Evolutionary conservation across 2,329 filamentous ascomycete genomes (phyloP).

Genomic region (Lecanicillium sp.): DNA sequence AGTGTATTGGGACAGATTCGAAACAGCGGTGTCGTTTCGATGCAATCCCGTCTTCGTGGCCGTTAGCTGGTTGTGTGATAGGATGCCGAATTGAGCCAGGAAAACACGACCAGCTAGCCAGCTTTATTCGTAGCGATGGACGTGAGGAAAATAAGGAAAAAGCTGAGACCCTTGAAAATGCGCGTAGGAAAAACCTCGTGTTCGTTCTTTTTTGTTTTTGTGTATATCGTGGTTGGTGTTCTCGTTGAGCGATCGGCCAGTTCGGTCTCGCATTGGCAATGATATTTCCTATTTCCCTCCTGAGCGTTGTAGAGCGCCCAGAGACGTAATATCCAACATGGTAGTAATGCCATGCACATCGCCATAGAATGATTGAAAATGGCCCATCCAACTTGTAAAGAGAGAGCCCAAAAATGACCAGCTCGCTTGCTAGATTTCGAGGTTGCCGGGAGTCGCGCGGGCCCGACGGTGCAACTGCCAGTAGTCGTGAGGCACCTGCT

Average conservation of each 20-base stretch:
- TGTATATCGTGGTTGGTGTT: neutral
- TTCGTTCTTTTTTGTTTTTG: neutral
- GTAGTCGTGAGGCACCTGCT: neutral
- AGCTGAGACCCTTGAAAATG: neutral
- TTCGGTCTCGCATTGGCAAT: neutral
- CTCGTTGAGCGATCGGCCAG: neutral
- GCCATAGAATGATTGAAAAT: neutral
- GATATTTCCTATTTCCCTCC: neutral
- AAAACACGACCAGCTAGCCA: neutral
- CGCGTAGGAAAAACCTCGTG: neutral
- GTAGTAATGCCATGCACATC: neutral
- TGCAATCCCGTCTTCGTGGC: constrained; percentile 4
- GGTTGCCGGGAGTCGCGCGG: too few species aligned
- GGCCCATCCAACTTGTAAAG: neutral
- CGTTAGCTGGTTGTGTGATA: neutral
- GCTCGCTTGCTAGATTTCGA: constrained; percentile 14
- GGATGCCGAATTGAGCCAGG: neutral
- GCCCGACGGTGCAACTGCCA: too few species aligned
- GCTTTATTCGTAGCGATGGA: constrained; percentile 7
- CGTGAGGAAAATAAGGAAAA: neutral
- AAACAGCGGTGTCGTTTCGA: neutral
- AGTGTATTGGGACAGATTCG: neutral
- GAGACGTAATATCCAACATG: constrained; percentile 3
- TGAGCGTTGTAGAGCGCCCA: neutral
- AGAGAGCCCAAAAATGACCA: neutral